Evolutionary conservation across 192 early-diverging fungal species (phyloP), one percentile per base, ranked within the genome.

Genomic region (Spizellomyces punctatus): DNA sequence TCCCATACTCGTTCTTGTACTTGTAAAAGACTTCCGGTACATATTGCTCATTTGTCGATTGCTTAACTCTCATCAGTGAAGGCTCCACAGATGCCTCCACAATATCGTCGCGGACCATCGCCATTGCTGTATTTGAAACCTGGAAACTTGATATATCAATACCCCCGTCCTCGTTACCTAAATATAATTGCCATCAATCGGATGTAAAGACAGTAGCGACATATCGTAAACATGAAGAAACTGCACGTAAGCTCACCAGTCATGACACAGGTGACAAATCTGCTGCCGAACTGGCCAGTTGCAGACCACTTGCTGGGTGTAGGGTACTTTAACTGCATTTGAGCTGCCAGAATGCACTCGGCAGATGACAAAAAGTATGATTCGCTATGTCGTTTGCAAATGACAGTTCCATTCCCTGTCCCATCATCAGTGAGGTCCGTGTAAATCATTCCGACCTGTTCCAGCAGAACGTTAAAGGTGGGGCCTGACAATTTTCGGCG

Each of bases 1-100:
- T 76, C 17, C 89, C 89, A 80, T 99, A 99, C 75, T 96, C 88
- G 85, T 99, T 99, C 73, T 89, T 94, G 78, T 93, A 95, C 76
- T 91, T 92, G 85, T 96, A 99, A 73, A 97, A 95, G 17, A 99
- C 90, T 47, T 99, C 97, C 0, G 96, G 97, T 19, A 99, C 92
- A 75, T 99, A 99, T 22, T 91, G 86, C 45, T 90, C 84, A 66
- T 83, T 79, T 6, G 87, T 89, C 17, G 88, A 75, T 64, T 89
- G 88, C 70, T 89, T 86, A 19, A 98, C 93, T 6, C 92, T 87
- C 91, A 98, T 90, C 62, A 94, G 83, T 22, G 84, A 82, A 6
- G 97, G 95, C 44, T 94, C 90, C 17, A 89, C 86, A 74, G 92
- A 93, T 5, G 96, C 90, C 70, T 96, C 94, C 10, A 98, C 87